phyloP scores from a whole-genome alignment of 345 rosid genomes.

The Combretum micranthum region DNA sequence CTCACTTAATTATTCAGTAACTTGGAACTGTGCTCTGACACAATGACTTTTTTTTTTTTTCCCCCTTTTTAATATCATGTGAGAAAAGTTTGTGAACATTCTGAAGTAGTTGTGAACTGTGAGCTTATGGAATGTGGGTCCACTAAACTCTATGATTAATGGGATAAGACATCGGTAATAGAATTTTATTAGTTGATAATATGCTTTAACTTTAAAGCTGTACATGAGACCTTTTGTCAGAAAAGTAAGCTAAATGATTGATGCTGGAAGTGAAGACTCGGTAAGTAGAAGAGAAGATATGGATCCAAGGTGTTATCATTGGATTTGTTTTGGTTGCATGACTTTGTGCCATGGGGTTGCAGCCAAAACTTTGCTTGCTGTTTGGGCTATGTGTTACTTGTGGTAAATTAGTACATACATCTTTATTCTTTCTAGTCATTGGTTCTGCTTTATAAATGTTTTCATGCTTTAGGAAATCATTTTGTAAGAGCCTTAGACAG shows the following conservation, averaged over 20 bases:
- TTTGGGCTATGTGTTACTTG: slow-evolving; percentile 14
- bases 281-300: slow-evolving; percentile 14
- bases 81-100: slow-evolving; percentile 2
- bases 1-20: too few relatives aligned
- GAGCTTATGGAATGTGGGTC: slow-evolving; percentile 5
- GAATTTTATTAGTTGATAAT: background rate
- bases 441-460: too few relatives aligned
- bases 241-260: slow-evolving; percentile 15
- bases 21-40: too few relatives aligned
- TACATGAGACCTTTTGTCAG: slow-evolving; percentile 17
- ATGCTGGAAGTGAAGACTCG: slow-evolving; percentile 13
- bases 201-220: slow-evolving; percentile 40
- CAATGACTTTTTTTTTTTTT: too few relatives aligned
- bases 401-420: too few relatives aligned
- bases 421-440: too few relatives aligned
- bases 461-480: too few relatives aligned
- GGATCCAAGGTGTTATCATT: slow-evolving; percentile 9
- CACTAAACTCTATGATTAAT: background rate
- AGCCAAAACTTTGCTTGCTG: slow-evolving; percentile 35
- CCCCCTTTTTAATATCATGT: background rate
- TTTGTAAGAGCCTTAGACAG: too few relatives aligned
- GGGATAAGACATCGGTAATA: too few relatives aligned
- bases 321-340: slow-evolving; percentile 12
- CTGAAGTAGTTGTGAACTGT: slow-evolving; percentile 4
- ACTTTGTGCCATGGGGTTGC: slow-evolving; percentile 47